Conservation (phyloP, 768 basidiomycete species). For the Mycena pura region DNA sequence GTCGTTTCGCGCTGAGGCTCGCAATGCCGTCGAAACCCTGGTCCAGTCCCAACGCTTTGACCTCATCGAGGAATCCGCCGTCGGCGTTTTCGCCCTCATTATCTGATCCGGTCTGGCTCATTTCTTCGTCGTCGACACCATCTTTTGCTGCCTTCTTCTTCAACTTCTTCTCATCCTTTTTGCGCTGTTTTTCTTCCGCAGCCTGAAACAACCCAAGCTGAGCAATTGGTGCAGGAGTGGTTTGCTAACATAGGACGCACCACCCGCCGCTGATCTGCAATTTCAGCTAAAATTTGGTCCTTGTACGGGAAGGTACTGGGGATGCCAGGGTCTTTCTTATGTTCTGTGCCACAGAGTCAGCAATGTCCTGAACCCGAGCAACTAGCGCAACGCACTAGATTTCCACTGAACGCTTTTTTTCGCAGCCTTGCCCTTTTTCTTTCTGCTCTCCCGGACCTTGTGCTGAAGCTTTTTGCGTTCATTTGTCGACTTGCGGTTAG, state of each 20-base stretch:
- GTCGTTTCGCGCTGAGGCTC: conserved; percentile 49
- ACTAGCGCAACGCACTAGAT: conserved; percentile 64
- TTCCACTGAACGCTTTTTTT: conserved; percentile 90
- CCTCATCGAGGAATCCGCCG: conserved; percentile 35
- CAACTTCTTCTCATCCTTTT: conserved; percentile 67
- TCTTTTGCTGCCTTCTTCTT: conserved; percentile 34
- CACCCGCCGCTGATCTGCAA: conserved; percentile 78
- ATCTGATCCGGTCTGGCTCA: conserved; percentile 36
- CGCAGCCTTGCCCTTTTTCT: conserved; percentile 74
- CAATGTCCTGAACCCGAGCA: background rate
- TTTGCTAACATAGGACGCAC: conserved; percentile 62
- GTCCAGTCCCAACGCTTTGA: conserved; percentile 47
- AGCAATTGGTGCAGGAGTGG: too few species aligned
- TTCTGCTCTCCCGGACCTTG: conserved; percentile 77
- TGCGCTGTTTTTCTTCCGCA: conserved; percentile 75
- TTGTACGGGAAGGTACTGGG: conserved; percentile 95
- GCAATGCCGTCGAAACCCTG: conserved; percentile 57
- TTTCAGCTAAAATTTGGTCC: conserved; percentile 91
- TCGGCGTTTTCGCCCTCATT: conserved; percentile 36
- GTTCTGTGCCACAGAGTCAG: conserved; percentile 52
- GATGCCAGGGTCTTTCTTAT: conserved; percentile 90
- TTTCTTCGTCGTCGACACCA: conserved; percentile 35
- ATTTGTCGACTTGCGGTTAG: conserved; percentile 77
- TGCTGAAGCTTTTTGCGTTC: conserved; percentile 75
- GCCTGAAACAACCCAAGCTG: conserved; percentile 49